Evolutionary conservation across 2,329 filamentous ascomycete species (phyloP).

Genomic region (Talaromyces sp.): DNA sequence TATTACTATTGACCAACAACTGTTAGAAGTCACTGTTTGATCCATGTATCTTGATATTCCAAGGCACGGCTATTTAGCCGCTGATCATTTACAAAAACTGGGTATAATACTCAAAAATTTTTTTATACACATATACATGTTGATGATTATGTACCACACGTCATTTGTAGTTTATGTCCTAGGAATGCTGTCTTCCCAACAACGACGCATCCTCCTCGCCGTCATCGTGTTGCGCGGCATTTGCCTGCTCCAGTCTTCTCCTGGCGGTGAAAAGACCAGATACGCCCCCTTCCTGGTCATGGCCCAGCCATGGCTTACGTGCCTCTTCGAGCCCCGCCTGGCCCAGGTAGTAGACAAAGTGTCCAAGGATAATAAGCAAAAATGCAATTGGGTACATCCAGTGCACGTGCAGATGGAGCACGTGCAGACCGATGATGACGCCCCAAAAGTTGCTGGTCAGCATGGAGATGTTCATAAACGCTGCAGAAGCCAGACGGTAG

Average conservation of each 20-base stretch:
- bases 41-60: background rate
- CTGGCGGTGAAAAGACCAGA: constrained; percentile 82
- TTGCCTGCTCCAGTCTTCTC: constrained; percentile 55
- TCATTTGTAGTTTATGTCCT: background rate
- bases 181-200: background rate
- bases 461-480: constrained; percentile 94
- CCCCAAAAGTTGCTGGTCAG: constrained; percentile 97
- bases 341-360: constrained; percentile 81
- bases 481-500: constrained; percentile 82
- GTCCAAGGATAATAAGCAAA: constrained; percentile 80
- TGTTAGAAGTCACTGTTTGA: background rate
- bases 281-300: constrained; percentile 76
- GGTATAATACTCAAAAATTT: background rate
- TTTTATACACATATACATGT: background rate
- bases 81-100: background rate
- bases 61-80: background rate
- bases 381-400: constrained; percentile 96
- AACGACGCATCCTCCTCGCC: constrained; percentile 16
- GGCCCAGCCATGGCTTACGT: constrained; percentile 91
- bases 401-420: constrained; percentile 76
- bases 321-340: constrained; percentile 80
- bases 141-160: background rate
- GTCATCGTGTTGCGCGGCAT: background rate
- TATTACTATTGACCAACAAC: background rate
- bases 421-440: constrained; percentile 81